phyloP scores from a whole-genome alignment of 2,329 filamentous ascomycete species.

The Colletotrichum eleusines region DNA sequence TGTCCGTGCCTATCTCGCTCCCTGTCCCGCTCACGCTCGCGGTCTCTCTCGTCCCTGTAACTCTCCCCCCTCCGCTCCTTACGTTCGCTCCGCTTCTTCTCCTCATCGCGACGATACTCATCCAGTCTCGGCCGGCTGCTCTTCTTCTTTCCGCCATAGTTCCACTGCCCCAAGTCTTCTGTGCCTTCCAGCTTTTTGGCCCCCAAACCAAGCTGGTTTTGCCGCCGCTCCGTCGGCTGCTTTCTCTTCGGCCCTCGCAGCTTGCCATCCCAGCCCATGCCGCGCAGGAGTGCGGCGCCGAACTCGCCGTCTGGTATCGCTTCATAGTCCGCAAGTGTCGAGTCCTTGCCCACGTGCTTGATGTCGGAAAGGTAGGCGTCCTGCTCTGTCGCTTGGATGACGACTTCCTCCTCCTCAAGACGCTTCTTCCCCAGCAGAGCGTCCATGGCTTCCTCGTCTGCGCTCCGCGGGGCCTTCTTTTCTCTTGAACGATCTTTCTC shows the following conservation, averaged over 20 bases:
- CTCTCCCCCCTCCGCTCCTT: conserved; percentile 50
- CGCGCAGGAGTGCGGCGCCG: conserved; percentile 87
- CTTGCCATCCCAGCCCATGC: conserved; percentile 93
- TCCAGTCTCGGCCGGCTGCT: conserved; percentile 60
- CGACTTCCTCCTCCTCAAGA: conserved; percentile 59
- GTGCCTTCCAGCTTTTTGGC: conserved; percentile 82
- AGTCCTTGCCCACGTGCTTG: conserved; percentile 77
- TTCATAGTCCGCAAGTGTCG: conserved; percentile 86
- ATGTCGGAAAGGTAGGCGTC: conserved; percentile 80
- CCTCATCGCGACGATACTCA: conserved; percentile 58
- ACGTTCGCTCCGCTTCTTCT: conserved; percentile 53
- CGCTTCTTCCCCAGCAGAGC: conserved; percentile 71
- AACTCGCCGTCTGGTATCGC: conserved; percentile 95
- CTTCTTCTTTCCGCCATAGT: conserved; percentile 70
- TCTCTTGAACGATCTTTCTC: conserved; percentile 11
- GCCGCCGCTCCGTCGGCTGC: conserved; percentile 76
- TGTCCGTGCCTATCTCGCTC: conserved; percentile 48
- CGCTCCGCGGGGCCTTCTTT: conserved; percentile 25
- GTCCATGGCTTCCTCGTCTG: conserved; percentile 69
- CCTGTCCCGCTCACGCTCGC: conserved; percentile 51
- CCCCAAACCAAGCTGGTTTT: conserved; percentile 87
- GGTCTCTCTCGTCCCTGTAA: conserved; percentile 57
- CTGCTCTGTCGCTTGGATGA: conserved; percentile 70
- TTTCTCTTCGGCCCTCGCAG: conserved; percentile 66
- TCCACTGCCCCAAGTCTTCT: conserved; percentile 84